Percentiles rank a stretch among this genome's conserved stretches.
Conservation (phyloP, 1,284 basidiomycete species). For the Cutaneotrichosporon cyanovorans region DNA sequence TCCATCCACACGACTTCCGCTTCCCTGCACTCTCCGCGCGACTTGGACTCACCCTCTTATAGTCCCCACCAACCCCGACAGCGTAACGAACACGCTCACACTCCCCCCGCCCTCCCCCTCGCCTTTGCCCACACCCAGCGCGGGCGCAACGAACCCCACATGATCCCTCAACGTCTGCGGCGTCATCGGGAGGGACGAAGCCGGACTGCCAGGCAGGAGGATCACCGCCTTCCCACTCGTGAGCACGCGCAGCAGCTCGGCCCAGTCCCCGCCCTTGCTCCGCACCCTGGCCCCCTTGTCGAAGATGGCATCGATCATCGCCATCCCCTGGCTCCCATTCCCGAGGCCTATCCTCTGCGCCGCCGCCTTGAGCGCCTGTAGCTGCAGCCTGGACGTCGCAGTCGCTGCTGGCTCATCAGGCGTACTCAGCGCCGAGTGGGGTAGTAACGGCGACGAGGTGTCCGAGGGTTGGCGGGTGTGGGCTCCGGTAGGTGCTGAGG, state of each 20-base stretch:
- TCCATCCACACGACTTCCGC: too few species aligned
- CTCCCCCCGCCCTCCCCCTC: too few species aligned
- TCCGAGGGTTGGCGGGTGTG: background rate
- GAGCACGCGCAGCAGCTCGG: conserved; percentile 61
- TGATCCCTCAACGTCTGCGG: conserved; percentile 72
- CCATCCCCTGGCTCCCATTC: conserved; percentile 66
- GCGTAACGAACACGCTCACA: conserved; percentile 60
- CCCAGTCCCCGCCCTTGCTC: conserved; percentile 67
- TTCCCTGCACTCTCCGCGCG: too few species aligned
- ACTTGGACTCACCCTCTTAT: conserved; percentile 46
- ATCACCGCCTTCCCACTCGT: conserved; percentile 67
- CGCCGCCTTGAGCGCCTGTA: conserved; percentile 71
- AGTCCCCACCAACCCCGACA: conserved; percentile 70
- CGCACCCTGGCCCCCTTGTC: conserved; percentile 54
- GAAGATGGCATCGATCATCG: conserved; percentile 69
- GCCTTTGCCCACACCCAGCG: conserved; percentile 34
- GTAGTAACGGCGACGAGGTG: conserved; percentile 30
- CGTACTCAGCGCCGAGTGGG: conserved; percentile 11
- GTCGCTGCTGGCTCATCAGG: conserved; percentile 4
- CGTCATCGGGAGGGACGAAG: conserved; percentile 51
- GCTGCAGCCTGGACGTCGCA: conserved; percentile 51
- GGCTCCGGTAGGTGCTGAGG: conserved; percentile 10
- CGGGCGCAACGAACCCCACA: conserved; percentile 51
- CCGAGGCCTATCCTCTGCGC: conserved; percentile 67
- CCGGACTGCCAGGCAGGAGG: conserved; percentile 61